Base-by-base conservation (phyloP, 2,329 filamentous ascomycete genomes). In the Lojkania enalia region DNA sequence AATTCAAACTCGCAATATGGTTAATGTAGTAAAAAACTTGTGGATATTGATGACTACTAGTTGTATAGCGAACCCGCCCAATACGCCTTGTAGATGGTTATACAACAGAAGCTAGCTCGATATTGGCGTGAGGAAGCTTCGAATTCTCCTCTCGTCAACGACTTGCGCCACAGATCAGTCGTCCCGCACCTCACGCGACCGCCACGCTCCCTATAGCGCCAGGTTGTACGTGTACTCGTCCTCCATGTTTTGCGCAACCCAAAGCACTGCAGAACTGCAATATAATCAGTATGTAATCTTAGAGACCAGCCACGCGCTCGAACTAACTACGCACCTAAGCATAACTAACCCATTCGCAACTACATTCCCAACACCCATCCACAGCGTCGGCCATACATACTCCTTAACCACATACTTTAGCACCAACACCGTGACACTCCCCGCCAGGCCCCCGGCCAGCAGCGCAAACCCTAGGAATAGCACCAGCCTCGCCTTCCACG, bases 201-300 rank as follows among this genome's bases (percentile, higher is more conserved):
- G 7, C 13, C 14, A 12, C n/a, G 7, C 12, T 32, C 19, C 46
- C 53, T 50, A 87, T 52, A 87, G 75, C 38, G 83, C 81, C 50
- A 87, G 71, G 58, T 82, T 86, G 68, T 87, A 87, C 20, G 83
- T 85, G 65, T 86, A 87, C 60, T 86, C 84, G 57, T 87, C 84
- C 66, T 87, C 84, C 71, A 87, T 85, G 60, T 86, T 87, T 74
- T 87, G 84, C 39, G 81, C 83, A 20, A 87, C 76, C 84, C 84
- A 87, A 23, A 87, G 76, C 27, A 86, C 80, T 37, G 81, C 74
- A 19, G 81, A 82, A 61, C 83, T 85, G 55, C 14, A 47, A 9
- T 33, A 20, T 20, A 48, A 46, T 36, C 41, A 39, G 29, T 33
- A 37, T 13, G 20, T 23, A 16, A 15, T 6, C 14, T 21, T n/a